Base-by-base conservation (phyloP, 257 asterid species). In the Echium plantagineum region DNA sequence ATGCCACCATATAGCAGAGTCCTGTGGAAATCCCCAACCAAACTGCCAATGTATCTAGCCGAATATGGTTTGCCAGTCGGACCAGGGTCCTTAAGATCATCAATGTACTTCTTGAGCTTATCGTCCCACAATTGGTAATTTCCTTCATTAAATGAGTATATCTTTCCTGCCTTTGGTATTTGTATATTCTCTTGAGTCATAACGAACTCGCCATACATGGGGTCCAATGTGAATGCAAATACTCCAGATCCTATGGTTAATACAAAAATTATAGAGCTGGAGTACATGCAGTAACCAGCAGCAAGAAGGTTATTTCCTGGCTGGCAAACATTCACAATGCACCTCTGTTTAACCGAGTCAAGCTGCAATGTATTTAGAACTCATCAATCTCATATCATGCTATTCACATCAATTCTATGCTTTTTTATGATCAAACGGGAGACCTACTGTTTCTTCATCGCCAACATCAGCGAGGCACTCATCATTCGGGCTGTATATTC, bases 251-350 rank as follows among this genome's bases (percentile, higher is more conserved):
- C 98, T 21, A 91, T 5, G 5, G 98, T 80, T 42, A 91, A 17
- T 15, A 82, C 90, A 31, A 91, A 91, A 61, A 91, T 83, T 2
- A 84, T 69, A 0, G 96, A 88, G 88, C 96, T 87, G 7, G 98
- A 91, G 81, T 91, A 91, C 90, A 88, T 80, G 82, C 98, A 91
- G 69, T 91, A 91, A 13, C 98, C 98, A 13, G 96, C 94, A 13
- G 93, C 94, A 5, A 91, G 90, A 17, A 91, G 86, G 80, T 88
- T 91, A 66, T 57, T 77, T 12, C 96, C 95, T 0, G 95, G 96
- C 71, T 91, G 98, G 78, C 98, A 91, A 3, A 88, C 96, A 63
- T 75, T 88, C 70, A 91, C 94, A 0, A 91, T 62, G 21, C 98
- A 90, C 71, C 73, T 80, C 63, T 85, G 84, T 35, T 61, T 59